phyloP scores from a whole-genome alignment of 352 stramenopile genomes.

The Phytopythium mirpurense region DNA sequence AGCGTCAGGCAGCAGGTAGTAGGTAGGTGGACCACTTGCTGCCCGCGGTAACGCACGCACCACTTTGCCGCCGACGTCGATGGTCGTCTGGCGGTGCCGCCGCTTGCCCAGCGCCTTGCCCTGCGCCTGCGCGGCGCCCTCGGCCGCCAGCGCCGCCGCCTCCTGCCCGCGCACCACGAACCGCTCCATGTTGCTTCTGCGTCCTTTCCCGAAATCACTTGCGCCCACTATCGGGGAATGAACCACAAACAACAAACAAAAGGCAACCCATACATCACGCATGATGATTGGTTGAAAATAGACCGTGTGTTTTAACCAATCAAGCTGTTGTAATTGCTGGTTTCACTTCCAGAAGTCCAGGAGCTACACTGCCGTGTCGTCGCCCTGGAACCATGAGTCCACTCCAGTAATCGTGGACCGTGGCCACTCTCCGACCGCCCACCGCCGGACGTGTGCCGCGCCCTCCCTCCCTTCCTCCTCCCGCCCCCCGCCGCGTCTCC shows the following conservation, averaged over 20 bases:
- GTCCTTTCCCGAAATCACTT: background rate
- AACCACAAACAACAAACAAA: no score
- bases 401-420: no score
- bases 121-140: slow-evolving; percentile 9
- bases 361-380: background rate
- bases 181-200: slow-evolving; percentile 32
- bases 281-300: no score
- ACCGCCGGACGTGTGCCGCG: background rate
- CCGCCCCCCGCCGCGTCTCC: no score
- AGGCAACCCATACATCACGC: no score
- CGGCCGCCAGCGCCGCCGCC: slow-evolving; percentile 20
- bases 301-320: background rate
- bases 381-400: background rate
- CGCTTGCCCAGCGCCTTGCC: slow-evolving; percentile 15
- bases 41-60: slow-evolving; percentile 9
- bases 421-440: no score
- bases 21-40: no score
- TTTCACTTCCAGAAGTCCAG: background rate
- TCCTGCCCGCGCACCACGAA: slow-evolving; percentile 57
- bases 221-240: background rate
- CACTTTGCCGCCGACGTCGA: slow-evolving; percentile 65
- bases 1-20: no score
- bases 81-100: slow-evolving; percentile 53
- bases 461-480: background rate
- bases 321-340: background rate